Percentiles rank a stretch among this genome's conserved stretches.
Conservation (phyloP, 208 protist species). For the Wallacemonas rigidus region DNA sequence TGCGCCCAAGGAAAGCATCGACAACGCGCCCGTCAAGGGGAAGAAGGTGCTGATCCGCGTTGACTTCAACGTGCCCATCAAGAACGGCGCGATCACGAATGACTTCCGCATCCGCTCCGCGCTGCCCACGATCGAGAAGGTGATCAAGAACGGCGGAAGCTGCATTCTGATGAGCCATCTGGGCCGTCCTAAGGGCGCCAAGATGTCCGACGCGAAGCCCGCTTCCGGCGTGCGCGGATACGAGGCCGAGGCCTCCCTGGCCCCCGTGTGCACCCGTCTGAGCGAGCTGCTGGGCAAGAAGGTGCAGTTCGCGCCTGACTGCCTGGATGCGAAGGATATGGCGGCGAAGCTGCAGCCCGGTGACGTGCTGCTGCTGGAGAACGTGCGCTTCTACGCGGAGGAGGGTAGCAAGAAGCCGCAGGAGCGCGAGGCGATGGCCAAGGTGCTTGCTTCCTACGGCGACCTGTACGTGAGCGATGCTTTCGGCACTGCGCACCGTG, state of each 20-base stretch:
- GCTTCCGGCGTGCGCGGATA: constrained; percentile 62
- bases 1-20: constrained; percentile 78
- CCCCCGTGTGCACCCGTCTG: constrained; percentile 91
- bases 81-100: constrained; percentile 95
- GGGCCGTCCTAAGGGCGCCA: constrained; percentile 95
- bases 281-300: constrained; percentile 87
- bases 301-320: constrained; percentile 82
- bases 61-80: constrained; percentile 98
- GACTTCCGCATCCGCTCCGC: constrained; percentile 94
- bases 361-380: constrained; percentile 98
- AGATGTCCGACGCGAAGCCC: constrained; percentile 35
- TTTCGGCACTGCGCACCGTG: constrained; percentile 99
- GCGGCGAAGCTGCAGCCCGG: constrained; percentile 64
- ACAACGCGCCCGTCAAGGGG: constrained; percentile 71
- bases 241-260: constrained; percentile 63
- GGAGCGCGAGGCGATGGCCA: constrained; percentile 79
- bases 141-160: constrained; percentile 92
- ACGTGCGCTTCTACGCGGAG: constrained; percentile 98
- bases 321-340: constrained; percentile 66
- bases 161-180: constrained; percentile 96
- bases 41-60: constrained; percentile 97
- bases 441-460: constrained; percentile 91
- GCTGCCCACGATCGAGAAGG: constrained; percentile 95
- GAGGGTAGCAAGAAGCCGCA: constrained; percentile 92
- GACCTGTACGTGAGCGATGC: constrained; percentile 99